Base-by-base conservation (phyloP, 805 yeast species). In the Yueomyces sp. region DNA sequence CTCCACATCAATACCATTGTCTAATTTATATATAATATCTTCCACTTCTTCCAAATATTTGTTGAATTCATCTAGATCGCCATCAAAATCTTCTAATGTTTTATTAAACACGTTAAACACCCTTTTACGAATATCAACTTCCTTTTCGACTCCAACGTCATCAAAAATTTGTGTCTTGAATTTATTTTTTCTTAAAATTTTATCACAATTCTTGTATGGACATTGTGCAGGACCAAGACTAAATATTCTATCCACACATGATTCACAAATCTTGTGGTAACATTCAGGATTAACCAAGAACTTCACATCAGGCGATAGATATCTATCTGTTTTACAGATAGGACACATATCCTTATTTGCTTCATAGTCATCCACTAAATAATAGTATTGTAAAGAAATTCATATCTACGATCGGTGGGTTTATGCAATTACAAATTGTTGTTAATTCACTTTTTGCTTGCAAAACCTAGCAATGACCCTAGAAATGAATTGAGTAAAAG, bases 221-320 rank as follows among this genome's bases (percentile, higher is more conserved):
- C 99, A 92, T 26, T 88, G 92, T 0, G 96, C 92, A 0, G 98
- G 98, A 3, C 99, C 99, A 42, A 83, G 67, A 5, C 95, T 77
- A 59, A 85, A 92, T 43, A 92, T 88, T 50, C 98, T 74, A 62
- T 92, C 97, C 38, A 90, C 97, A 65, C 98, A 92, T 2, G 94
- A 79, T 53, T 83, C 96, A 66, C 99, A 92, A 62, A 92, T 90
- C 69, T 86, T 90, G 60, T 92, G 99, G 59, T 92, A 92, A 65
- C 99, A 92, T 62, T 92, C 98, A 0, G 97, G 95, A 55, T 92
- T 92, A 50, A 92, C 87, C 44, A 90, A 74, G 58, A 92, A 90
- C 51, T 74, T 78, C 81, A 92, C 83, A 52, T 88, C 86, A 28
- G 97, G 97, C 39, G 95, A 85, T 48, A 92, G 70, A 62, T 92